Percentiles rank a stretch among this genome's conserved stretches.
phyloP scores from a whole-genome alignment of 2,329 filamentous ascomycete genomes.

The Penicillium rolfsii region DNA sequence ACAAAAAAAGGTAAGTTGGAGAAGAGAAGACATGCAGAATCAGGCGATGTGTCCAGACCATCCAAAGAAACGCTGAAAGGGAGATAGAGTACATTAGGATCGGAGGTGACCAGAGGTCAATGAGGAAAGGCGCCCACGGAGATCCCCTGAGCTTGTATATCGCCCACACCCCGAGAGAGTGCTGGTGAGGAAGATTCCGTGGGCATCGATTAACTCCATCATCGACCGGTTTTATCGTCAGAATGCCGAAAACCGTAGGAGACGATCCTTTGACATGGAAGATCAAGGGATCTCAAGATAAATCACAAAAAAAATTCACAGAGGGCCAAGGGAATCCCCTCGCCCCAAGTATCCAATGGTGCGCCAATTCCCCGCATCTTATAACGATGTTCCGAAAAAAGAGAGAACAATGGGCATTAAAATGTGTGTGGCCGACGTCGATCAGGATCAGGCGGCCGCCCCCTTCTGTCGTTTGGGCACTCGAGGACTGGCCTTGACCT shows the following conservation, averaged over 20 bases:
- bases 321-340: conserved; percentile 22
- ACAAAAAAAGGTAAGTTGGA: background rate
- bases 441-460: conserved; percentile 38
- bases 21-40: conserved; percentile 19
- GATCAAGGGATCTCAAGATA: conserved; percentile 20
- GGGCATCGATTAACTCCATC: conserved; percentile 24
- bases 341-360: conserved; percentile 36
- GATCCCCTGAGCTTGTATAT: background rate
- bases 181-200: background rate
- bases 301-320: conserved; percentile 22
- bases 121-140: conserved; percentile 16
- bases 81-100: conserved; percentile 38
- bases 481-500: conserved; percentile 53
- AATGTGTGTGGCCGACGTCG: background rate
- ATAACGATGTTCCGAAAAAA: conserved; percentile 19
- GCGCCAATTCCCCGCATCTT: conserved; percentile 36
- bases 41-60: conserved; percentile 25
- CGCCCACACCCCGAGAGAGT: too few species aligned
- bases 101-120: conserved; percentile 26
- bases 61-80: conserved; percentile 32
- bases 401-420: conserved; percentile 17
- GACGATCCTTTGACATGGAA: conserved; percentile 3
- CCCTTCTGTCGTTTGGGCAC: conserved; percentile 54
- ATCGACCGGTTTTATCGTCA: conserved; percentile 25
- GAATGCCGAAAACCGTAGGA: conserved; percentile 21